These are phyloP conservation scores for Tuber indicum DNA, from an alignment of 495 filamentous ascomycete species.

Conservation along the genomic window DNA sequence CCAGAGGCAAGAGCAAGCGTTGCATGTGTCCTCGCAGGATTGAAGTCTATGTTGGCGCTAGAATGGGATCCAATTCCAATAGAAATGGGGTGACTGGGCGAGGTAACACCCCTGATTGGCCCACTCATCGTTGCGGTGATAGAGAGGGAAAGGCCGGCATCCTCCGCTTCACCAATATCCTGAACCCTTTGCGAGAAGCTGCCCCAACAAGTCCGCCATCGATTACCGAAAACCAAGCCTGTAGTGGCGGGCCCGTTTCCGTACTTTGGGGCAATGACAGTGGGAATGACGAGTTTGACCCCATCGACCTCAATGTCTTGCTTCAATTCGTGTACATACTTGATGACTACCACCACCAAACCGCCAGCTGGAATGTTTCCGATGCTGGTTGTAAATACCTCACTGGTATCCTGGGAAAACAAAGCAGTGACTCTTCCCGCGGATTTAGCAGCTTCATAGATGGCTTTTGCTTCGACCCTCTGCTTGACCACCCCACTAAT, in stretches of 20 bases:
- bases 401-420: slow-evolving; percentile 55
- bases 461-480: slow-evolving; percentile 51
- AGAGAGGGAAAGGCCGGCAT: slow-evolving; percentile 43
- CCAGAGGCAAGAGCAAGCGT: slow-evolving; percentile 50
- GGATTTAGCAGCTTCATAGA: slow-evolving; percentile 52
- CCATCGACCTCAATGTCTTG: slow-evolving; percentile 58
- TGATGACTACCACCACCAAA: slow-evolving; percentile 53
- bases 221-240: neutral
- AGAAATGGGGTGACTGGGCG: slow-evolving; percentile 61
- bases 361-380: slow-evolving; percentile 54
- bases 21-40: slow-evolving; percentile 55
- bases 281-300: slow-evolving; percentile 59
- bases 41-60: slow-evolving; percentile 44
- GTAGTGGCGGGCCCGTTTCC: slow-evolving; percentile 42
- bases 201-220: slow-evolving; percentile 21
- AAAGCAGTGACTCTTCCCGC: slow-evolving; percentile 57
- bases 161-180: slow-evolving; percentile 11
- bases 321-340: slow-evolving; percentile 62
- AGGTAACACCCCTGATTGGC: slow-evolving; percentile 55
- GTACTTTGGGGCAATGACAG: slow-evolving; percentile 57
- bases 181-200: slow-evolving; percentile 22
- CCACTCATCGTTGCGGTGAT: slow-evolving; percentile 56
- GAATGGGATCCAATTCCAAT: slow-evolving; percentile 52
- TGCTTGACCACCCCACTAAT: slow-evolving; percentile 59
- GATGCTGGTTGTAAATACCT: slow-evolving; percentile 59